Conservation (phyloP, 257 asterid species). For the Nicotiana tomentosiformis region DNA sequence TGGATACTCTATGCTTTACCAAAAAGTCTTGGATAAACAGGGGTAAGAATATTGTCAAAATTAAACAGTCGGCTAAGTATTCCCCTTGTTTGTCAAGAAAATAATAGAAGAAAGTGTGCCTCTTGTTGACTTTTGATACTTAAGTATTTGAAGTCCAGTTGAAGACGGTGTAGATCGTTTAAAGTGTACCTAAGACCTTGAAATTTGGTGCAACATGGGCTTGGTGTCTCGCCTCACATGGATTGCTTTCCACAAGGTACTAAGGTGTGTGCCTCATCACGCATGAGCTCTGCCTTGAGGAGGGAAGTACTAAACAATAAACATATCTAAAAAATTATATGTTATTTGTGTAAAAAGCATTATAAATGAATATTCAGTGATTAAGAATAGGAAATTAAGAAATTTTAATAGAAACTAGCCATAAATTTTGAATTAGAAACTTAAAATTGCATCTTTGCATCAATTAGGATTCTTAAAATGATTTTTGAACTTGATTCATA, state of each 20-base stretch:
- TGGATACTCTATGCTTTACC: background rate
- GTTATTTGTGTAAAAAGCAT: background rate
- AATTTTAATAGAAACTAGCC: background rate
- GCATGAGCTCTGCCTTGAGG: background rate
- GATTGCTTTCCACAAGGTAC: background rate
- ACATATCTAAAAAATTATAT: background rate
- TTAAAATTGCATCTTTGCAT: background rate
- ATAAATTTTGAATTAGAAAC: background rate
- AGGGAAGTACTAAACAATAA: background rate
- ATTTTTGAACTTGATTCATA: background rate
- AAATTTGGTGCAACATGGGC: background rate
- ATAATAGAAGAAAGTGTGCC: background rate
- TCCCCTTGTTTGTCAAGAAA: background rate
- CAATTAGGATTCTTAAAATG: background rate
- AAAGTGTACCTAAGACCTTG: background rate
- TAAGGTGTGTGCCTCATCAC: background rate
- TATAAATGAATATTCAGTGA: background rate
- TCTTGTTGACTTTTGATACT: background rate
- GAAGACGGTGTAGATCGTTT: background rate
- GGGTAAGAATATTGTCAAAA: background rate
- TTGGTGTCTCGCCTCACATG: background rate
- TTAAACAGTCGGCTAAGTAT: background rate
- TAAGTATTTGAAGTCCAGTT: background rate
- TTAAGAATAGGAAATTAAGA: background rate
- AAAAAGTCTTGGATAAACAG: background rate